These are phyloP conservation scores for Cytospora schulzeri DNA, from an alignment of 2,329 filamentous ascomycete species.

Conservation along the genomic window DNA sequence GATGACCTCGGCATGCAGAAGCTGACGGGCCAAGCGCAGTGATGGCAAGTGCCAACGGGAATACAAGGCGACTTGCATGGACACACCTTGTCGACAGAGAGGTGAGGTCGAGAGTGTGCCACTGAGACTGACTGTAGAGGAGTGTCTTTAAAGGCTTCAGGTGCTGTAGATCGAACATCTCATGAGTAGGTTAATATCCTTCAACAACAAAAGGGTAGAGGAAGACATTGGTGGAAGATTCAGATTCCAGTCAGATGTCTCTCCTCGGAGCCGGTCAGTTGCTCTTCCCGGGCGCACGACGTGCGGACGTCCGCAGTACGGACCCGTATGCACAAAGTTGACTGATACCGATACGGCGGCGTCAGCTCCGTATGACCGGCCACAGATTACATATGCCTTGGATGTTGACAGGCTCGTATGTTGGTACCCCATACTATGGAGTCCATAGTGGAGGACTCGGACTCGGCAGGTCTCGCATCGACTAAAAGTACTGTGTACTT, in stretches of 20 bases:
- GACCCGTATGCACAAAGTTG: too few relatives aligned
- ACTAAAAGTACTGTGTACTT: background rate
- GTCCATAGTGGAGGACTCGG: background rate
- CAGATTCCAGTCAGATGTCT: background rate
- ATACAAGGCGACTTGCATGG: too few relatives aligned
- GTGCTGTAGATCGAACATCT: background rate
- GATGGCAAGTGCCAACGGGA: too few relatives aligned
- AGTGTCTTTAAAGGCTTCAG: too few relatives aligned
- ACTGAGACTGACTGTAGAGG: too few relatives aligned
- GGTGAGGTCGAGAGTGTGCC: too few relatives aligned
- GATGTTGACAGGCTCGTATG: too few relatives aligned
- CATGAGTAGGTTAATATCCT: background rate
- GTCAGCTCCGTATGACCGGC: background rate
- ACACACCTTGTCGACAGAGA: too few relatives aligned
- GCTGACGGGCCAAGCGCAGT: background rate
- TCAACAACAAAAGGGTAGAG: background rate
- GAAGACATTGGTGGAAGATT: background rate
- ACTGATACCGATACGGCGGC: background rate
- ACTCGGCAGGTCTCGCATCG: background rate
- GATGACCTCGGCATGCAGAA: background rate
- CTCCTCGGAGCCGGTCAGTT: background rate
- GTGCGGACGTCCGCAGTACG: background rate
- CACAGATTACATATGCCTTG: background rate
- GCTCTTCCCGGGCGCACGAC: background rate
- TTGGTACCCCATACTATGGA: background rate